Evolutionary conservation across 2,329 filamentous ascomycete genomes (phyloP).

Genomic region (Sphaerostilbella broomeana): DNA sequence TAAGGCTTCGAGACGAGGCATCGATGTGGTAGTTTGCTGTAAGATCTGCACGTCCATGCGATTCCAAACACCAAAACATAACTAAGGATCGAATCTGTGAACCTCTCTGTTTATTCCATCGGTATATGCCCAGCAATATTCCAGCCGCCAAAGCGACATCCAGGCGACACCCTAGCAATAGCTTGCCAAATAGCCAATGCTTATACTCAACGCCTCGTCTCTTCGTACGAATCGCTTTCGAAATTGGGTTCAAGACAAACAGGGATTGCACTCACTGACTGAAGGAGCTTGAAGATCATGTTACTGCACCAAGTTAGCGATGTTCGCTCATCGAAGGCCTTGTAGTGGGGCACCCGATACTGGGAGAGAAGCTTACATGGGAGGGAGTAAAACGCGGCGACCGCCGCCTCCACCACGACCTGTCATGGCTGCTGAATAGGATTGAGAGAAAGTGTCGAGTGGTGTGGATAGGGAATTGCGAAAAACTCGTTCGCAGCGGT

Average conservation of each 20-base stretch:
- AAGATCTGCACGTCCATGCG: no score
- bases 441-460: neutral
- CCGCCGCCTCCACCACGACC: conserved; percentile 54
- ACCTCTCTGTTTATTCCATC: no score
- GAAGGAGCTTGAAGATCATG: conserved; percentile 69
- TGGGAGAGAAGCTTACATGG: conserved; percentile 36
- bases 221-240: neutral
- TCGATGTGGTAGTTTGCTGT: no score
- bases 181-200: no score
- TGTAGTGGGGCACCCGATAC: neutral
- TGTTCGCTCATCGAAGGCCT: neutral
- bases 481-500: neutral
- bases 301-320: conserved; percentile 32
- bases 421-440: conserved; percentile 39
- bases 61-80: no score
- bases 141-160: no score
- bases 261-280: conserved; percentile 35
- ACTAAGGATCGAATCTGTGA: no score
- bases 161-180: no score
- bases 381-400: conserved; percentile 54
- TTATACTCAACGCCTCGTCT: neutral
- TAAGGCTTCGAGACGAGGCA: neutral
- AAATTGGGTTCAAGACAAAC: neutral
- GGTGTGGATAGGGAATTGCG: neutral
- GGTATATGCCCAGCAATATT: no score